These are phyloP conservation scores for Sedum album DNA, from an alignment of 164 flowering plant genomes.

Conservation along the genomic window DNA sequence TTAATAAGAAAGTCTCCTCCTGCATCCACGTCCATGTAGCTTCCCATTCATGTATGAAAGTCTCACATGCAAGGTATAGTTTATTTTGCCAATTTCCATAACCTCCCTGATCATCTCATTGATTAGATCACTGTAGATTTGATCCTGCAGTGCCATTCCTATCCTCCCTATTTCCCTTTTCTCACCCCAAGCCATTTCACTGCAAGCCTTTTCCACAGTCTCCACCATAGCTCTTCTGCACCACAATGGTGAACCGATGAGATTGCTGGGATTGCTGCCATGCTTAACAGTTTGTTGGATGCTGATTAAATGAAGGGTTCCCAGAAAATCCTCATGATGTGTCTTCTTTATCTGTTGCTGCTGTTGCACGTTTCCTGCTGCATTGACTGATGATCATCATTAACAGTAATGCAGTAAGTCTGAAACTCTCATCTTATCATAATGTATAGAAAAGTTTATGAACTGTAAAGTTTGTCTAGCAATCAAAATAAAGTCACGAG, in stretches of 20 bases:
- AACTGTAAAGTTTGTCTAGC: slow-evolving; percentile 5
- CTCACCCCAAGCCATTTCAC: slow-evolving; percentile 49
- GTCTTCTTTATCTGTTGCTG: slow-evolving; percentile 16
- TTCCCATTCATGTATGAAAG: slow-evolving; percentile 2
- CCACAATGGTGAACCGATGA: slow-evolving; percentile 11
- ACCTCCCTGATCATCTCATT: slow-evolving; percentile 58
- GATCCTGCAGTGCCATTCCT: slow-evolving; percentile 51
- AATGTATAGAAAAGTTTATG: not conserved
- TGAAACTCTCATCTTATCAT: not conserved
- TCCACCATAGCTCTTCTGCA: slow-evolving; percentile 44
- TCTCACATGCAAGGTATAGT: not conserved
- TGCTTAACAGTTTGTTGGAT: slow-evolving; percentile 19
- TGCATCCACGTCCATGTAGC: slow-evolving; percentile 41
- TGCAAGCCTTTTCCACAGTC: slow-evolving; percentile 51
- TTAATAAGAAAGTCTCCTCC: slow-evolving; percentile 37
- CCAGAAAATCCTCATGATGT: not conserved
- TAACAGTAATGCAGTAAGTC: not conserved
- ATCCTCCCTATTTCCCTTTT: slow-evolving; percentile 49
- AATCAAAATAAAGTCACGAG: slow-evolving; percentile 5
- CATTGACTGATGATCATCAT: not conserved
- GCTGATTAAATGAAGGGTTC: slow-evolving; percentile 11
- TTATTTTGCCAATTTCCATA: slow-evolving; percentile 10
- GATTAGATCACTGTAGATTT: slow-evolving; percentile 48
- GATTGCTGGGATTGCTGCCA: not conserved
- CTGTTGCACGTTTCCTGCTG: slow-evolving; percentile 12